A percentile compares a stretch with the other conserved stretches of the same genome.
These are phyloP conservation scores for Sclerotinia trifoliorum DNA, from an alignment of 2,329 filamentous ascomycete species.

Conservation along the genomic window DNA sequence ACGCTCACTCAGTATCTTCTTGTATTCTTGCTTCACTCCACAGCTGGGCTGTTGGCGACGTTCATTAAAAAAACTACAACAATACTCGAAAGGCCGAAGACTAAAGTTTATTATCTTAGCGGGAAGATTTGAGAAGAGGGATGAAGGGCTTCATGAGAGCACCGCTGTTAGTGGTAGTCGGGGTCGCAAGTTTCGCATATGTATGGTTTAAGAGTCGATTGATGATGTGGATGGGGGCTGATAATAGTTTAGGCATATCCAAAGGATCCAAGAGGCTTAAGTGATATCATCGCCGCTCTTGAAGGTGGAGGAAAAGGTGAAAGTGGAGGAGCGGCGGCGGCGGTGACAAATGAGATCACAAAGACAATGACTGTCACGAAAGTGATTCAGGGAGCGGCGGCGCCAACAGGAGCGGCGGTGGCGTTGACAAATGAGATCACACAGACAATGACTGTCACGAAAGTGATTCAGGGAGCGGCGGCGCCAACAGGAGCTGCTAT, in stretches of 20 bases:
- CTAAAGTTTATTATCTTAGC: neutral
- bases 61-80: slow-evolving; percentile 25
- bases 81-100: neutral
- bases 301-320: slow-evolving; percentile 24
- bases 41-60: slow-evolving; percentile 36
- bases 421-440: slow-evolving; percentile 6
- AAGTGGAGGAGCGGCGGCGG: slow-evolving; percentile 8
- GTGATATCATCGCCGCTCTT: slow-evolving; percentile 30
- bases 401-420: slow-evolving; percentile 27
- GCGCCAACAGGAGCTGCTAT: slow-evolving; percentile 28
- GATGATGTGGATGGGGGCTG: neutral
- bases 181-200: slow-evolving; percentile 30
- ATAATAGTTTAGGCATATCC: slow-evolving; percentile 16
- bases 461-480: slow-evolving; percentile 33
- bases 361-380: slow-evolving; percentile 42
- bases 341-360: slow-evolving; percentile 8
- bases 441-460: slow-evolving; percentile 41
- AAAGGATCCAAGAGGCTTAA: slow-evolving; percentile 10
- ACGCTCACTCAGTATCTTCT: slow-evolving; percentile 31
- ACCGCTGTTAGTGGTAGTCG: slow-evolving; percentile 30
- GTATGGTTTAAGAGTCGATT: slow-evolving; percentile 21
- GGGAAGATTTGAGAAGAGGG: neutral
- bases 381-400: slow-evolving; percentile 30
- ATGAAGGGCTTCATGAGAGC: slow-evolving; percentile 34
- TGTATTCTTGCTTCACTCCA: slow-evolving; percentile 31